Conservation (phyloP, 2,329 filamentous ascomycete genomes). For the Phaeophleospora eucalypticola region DNA sequence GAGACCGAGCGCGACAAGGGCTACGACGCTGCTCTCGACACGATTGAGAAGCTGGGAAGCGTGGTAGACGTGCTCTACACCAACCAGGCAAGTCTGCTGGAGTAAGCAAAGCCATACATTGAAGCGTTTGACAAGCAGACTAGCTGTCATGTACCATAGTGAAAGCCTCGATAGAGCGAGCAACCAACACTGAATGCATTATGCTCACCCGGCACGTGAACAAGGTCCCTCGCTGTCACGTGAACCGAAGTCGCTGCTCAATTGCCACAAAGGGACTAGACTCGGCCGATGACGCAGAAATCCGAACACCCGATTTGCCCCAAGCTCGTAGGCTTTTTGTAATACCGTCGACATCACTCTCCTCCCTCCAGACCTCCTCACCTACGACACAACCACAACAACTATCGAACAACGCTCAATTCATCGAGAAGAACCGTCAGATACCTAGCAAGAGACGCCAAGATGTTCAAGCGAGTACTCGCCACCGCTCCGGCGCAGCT, state of each 20-base stretch:
- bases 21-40: conserved; percentile 89
- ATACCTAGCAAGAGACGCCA: conserved; percentile 15
- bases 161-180: conserved; percentile 5
- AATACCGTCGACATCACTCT: neutral
- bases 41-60: conserved; percentile 93
- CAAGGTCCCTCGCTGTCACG: neutral
- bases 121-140: neutral
- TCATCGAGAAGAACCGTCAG: neutral
- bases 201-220: no score
- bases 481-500: conserved; percentile 51
- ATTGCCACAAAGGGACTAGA: neutral
- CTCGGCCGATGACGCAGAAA: neutral
- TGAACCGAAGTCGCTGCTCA: neutral
- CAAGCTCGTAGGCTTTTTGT: neutral
- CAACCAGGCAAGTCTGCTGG: conserved; percentile 92
- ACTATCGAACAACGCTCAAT: neutral
- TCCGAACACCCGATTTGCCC: neutral
- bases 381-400: neutral
- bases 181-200: conserved; percentile 1
- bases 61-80: conserved; percentile 97
- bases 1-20: conserved; percentile 89
- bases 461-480: conserved; percentile 57
- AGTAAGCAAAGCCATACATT: conserved; percentile 52
- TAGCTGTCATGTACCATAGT: conserved; percentile 6
- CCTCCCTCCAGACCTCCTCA: neutral